Percentiles rank a stretch among this genome's conserved stretches.
phyloP scores from a whole-genome alignment of 331 rosid genomes.

The Arachis monticola region DNA sequence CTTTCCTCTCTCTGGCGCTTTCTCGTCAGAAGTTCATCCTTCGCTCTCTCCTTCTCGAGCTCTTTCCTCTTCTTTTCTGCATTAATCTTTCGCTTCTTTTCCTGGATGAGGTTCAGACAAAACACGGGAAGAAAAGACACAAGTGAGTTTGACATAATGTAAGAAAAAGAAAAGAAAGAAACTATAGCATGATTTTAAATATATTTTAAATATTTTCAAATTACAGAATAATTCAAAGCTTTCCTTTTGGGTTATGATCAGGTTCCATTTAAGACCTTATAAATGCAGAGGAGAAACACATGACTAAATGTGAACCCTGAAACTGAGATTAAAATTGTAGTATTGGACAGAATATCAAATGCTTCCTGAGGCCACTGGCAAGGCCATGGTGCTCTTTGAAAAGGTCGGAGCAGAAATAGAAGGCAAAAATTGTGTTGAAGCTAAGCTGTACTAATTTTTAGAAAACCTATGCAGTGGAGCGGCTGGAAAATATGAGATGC shows the following conservation, averaged over 20 bases:
- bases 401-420: background rate
- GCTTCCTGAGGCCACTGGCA: background rate
- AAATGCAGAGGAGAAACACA: no score
- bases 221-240: no score
- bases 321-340: no score
- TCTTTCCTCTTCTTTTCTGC: conserved; percentile 66
- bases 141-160: background rate
- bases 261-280: no score
- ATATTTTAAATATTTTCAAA: no score
- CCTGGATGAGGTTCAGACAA: conserved; percentile 49
- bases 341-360: no score
- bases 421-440: conserved; percentile 1
- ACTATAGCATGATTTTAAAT: no score
- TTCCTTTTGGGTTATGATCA: no score
- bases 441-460: background rate
- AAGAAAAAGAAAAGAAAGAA: no score
- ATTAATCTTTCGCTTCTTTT: conserved; percentile 73
- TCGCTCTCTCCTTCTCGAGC: conserved; percentile 62
- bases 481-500: background rate
- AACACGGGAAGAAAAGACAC: background rate
- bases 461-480: background rate
- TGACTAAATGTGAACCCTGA: no score
- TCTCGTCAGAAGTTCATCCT: conserved; percentile 62
- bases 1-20: conserved; percentile 94
- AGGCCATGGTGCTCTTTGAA: conserved; percentile 2